phyloP scores from a whole-genome alignment of 352 stramenopile genomes.

The Globisporangium paroecandrum region DNA sequence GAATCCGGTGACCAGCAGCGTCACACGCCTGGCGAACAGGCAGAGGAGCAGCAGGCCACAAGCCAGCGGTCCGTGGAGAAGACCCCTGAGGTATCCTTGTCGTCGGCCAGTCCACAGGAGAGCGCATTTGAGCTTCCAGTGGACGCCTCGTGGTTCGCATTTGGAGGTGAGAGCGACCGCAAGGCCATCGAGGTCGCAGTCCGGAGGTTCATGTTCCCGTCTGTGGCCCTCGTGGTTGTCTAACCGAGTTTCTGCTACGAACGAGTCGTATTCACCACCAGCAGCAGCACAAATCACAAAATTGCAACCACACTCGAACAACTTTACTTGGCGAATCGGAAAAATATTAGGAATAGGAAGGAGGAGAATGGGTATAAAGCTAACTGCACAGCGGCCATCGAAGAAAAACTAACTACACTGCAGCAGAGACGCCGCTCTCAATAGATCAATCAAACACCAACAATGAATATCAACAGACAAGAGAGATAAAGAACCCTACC shows the following conservation, averaged over 20 bases:
- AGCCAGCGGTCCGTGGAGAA: not conserved
- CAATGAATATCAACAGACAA: not conserved
- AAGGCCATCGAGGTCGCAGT: constrained; percentile 22
- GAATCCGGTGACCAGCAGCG: not conserved
- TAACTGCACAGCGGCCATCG: not conserved
- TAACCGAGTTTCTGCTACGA: not conserved
- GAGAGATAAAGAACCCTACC: not conserved
- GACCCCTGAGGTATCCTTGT: not conserved
- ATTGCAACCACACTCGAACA: no score
- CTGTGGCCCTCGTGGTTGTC: not conserved
- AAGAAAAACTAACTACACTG: not conserved
- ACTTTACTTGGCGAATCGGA: not conserved
- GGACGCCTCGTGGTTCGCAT: constrained; percentile 30
- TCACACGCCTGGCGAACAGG: not conserved
- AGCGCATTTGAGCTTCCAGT: not conserved
- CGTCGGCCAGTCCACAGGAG: not conserved
- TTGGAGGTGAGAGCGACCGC: constrained; percentile 19
- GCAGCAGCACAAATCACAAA: no score
- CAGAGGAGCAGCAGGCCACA: not conserved
- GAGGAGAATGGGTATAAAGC: not conserved
- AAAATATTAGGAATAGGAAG: not conserved
- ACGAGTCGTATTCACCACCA: no score
- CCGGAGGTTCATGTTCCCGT: constrained; percentile 11
- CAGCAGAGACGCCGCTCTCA: not conserved
- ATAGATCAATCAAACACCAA: not conserved